Evolutionary conservation across 2,329 filamentous ascomycete genomes (phyloP).

Genomic region (Beauveria medogensis): DNA sequence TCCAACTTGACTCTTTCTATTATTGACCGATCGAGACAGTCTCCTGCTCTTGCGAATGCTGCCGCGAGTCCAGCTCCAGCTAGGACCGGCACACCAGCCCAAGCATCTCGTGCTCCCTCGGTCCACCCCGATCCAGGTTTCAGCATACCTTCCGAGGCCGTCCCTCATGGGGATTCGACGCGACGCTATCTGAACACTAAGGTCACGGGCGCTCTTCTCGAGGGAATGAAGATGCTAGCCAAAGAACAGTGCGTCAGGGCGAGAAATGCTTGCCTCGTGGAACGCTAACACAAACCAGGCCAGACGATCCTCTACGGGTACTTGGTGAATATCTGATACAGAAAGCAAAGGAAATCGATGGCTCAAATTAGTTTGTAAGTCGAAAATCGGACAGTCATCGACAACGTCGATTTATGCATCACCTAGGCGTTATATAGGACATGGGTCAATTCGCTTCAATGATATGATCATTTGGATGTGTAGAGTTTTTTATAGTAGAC

Average conservation of each 20-base stretch:
- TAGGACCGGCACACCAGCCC: slow-evolving; percentile 42
- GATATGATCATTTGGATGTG: slow-evolving; percentile 4
- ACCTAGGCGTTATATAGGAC: slow-evolving; percentile 3
- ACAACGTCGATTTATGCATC: background rate
- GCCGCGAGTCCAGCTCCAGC: slow-evolving; percentile 34
- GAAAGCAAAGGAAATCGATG: slow-evolving; percentile 52
- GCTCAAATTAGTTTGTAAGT: background rate
- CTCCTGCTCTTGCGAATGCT: slow-evolving; percentile 28
- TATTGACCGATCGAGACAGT: slow-evolving; percentile 22
- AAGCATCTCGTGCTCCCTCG: slow-evolving; percentile 47
- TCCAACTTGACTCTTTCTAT: background rate
- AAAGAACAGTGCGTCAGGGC: slow-evolving; percentile 55
- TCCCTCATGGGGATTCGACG: slow-evolving; percentile 58
- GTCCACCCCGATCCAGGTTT: slow-evolving; percentile 45
- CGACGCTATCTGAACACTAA: slow-evolving; percentile 65
- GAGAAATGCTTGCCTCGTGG: slow-evolving; percentile 17
- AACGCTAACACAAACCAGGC: slow-evolving; percentile 33
- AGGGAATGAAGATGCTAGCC: slow-evolving; percentile 67
- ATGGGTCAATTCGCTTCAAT: background rate
- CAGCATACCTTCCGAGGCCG: slow-evolving; percentile 51
- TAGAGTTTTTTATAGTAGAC: slow-evolving; percentile 17
- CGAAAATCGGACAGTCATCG: background rate
- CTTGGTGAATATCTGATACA: slow-evolving; percentile 65
- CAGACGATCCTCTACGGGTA: slow-evolving; percentile 58
- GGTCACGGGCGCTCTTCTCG: slow-evolving; percentile 58